Evolutionary conservation across 176 grass and related monocot species (phyloP), one percentile per base, ranked within the genome.

Genomic region (Eremochloa ophiuroides): DNA sequence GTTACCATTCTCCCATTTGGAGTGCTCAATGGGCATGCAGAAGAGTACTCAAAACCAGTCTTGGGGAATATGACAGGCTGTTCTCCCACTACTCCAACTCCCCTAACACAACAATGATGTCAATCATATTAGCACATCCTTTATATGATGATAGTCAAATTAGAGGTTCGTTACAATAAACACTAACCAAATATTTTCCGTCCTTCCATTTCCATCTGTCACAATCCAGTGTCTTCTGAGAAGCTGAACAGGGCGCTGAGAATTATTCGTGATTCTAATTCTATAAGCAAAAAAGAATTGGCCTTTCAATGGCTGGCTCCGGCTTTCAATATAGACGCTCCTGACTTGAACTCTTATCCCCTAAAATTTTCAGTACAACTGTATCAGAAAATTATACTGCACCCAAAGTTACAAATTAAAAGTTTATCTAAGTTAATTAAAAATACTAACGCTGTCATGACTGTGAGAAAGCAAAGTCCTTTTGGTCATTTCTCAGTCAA

Each of bases 331-430:
- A 66, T 98, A 98, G 20, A 95, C 82, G 77, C 92, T 95, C 67
- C 95, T 89, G n/a, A 93, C 92, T 85, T 98, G 92, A 84, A 95
- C 84, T 34, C 95, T 84, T 81, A 98, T 93, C 51, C 88, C 92
- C 92, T 98, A 84, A 44, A 75, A 58, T 42, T 63, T 37, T 13
- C 17, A 85, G 34, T 33, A 8, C n/a, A 85, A 74, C 23, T 62
- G 82, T 61, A 30, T 84, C 66, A 88, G 22, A 42, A 75, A 53
- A 78, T 48, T 42, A 58, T 65, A 59, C 25, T 38, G 11, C 43
- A 20, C 6, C 64, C 22, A n/a, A 63, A 15, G 35, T 4, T 72
- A 31, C 17, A 30, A 56, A 81, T 11, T 77, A 65, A 72, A 30
- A 44, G 5, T 34, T 74, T 4, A 82, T 71, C 28, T 71, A 38